Evolutionary conservation across 2,329 filamentous ascomycete species (phyloP).

Genomic region (Catunica adiposa): DNA sequence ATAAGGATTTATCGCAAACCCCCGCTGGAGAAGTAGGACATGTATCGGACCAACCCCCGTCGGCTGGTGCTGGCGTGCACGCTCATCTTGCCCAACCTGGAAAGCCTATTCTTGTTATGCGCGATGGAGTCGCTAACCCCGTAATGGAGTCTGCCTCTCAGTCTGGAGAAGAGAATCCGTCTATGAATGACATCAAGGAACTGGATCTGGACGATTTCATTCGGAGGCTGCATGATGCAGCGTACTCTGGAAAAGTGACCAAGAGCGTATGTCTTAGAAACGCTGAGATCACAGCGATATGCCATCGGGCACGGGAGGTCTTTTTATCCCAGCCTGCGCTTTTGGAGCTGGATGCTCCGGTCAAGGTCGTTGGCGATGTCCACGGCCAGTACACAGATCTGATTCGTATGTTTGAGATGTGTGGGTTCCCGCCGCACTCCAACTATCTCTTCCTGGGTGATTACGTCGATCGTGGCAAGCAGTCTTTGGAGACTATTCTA

Average conservation of each 20-base stretch:
- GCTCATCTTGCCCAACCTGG: constrained; percentile 52
- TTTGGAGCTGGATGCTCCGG: constrained; percentile 78
- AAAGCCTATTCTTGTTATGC: constrained; percentile 78
- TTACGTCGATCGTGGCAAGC: constrained; percentile 92
- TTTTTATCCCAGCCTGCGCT: constrained; percentile 85
- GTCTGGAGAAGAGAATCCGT: constrained; percentile 33
- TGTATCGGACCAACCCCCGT: constrained; percentile 79
- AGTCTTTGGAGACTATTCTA: constrained; percentile 86
- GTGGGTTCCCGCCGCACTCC: constrained; percentile 77
- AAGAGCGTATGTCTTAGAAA: constrained; percentile 97
- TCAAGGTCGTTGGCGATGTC: constrained; percentile 95
- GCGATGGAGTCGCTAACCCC: constrained; percentile 53
- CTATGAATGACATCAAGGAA: constrained; percentile 79
- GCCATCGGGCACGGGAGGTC: constrained; percentile 71
- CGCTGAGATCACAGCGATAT: constrained; percentile 89
- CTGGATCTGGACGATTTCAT: constrained; percentile 97
- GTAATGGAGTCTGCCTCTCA: constrained; percentile 34
- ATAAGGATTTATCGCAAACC: constrained; percentile 63
- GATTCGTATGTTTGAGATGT: constrained; percentile 97
- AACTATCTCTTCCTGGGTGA: constrained; percentile 93
- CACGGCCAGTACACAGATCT: constrained; percentile 94
- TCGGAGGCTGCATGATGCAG: constrained; percentile 79
- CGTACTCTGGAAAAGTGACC: constrained; percentile 90
- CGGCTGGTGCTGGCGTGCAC: constrained; percentile 42
- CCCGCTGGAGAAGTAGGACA: constrained; percentile 86